Evolutionary conservation across 371 early-diverging fungal genomes (phyloP).

Genomic region (Thermomucor indicae-seudaticae): DNA sequence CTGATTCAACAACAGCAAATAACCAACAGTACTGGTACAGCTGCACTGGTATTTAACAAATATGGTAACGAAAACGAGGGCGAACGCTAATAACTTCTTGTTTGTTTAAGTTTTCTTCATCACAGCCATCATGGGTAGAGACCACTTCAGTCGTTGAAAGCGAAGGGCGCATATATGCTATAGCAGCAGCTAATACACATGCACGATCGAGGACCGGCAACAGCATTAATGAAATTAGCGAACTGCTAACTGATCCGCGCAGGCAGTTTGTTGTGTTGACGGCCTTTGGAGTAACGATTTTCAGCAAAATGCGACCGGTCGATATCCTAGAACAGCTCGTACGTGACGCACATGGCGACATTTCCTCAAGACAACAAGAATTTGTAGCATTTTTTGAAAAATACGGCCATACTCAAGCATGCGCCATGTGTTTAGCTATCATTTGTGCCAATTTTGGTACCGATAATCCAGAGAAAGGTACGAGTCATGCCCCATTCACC

Average conservation of each 20-base stretch:
- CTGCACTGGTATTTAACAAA: not conserved
- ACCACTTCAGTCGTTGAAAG: conserved; percentile 25
- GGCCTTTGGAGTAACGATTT: conserved; percentile 57
- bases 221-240: conserved; percentile 52
- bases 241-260: conserved; percentile 52
- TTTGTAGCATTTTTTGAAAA: conserved; percentile 51
- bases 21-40: not conserved
- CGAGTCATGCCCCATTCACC: not conserved
- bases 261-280: conserved; percentile 72
- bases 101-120: not conserved
- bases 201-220: conserved; percentile 4
- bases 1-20: not conserved
- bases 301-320: conserved; percentile 71
- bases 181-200: conserved; percentile 51
- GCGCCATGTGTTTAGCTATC: conserved; percentile 75
- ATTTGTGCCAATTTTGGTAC: conserved; percentile 36
- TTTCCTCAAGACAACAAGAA: conserved; percentile 33
- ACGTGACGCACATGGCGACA: conserved; percentile 7
- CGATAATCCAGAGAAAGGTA: conserved; percentile 13
- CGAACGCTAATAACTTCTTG: not conserved
- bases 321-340: conserved; percentile 61
- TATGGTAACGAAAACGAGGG: not conserved
- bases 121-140: conserved; percentile 6
- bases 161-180: conserved; percentile 76
- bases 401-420: conserved; percentile 60